Evolutionary conservation across 2,329 filamentous ascomycete genomes (phyloP).

Genomic region (Elsinoe necatrix): DNA sequence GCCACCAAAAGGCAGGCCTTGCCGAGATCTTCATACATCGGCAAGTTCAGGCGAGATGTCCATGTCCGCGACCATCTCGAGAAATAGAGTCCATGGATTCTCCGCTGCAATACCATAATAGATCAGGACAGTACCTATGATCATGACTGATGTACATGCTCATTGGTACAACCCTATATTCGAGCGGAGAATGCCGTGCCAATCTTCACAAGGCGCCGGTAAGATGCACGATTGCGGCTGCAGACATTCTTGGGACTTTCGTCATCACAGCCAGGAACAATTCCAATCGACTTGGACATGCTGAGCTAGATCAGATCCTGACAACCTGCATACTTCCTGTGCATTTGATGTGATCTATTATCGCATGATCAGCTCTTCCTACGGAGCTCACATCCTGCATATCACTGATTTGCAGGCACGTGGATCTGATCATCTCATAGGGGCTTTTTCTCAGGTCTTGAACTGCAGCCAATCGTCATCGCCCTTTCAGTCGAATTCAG

Average conservation of each 20-base stretch:
- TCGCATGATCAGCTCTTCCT: too few species aligned
- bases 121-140: too few species aligned
- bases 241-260: background rate
- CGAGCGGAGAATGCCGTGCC: too few species aligned
- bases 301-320: too few species aligned
- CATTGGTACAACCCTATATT: too few species aligned
- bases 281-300: background rate
- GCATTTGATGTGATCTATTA: too few species aligned
- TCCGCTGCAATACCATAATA: too few species aligned
- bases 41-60: background rate
- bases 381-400: background rate
- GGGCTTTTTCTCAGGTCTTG: background rate
- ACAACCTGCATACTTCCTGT: too few species aligned
- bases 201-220: too few species aligned
- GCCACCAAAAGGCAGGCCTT: background rate
- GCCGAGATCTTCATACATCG: background rate
- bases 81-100: too few species aligned
- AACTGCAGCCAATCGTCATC: constrained; percentile 1
- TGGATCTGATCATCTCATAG: background rate
- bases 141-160: too few species aligned
- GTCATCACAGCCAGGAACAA: constrained; percentile 2
- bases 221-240: background rate
- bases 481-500: background rate
- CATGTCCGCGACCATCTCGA: background rate
- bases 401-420: background rate